A percentile compares a stretch with the other conserved stretches of the same genome.
phyloP scores from a whole-genome alignment of 139 green algal genomes.

The Closterium sp. region DNA sequence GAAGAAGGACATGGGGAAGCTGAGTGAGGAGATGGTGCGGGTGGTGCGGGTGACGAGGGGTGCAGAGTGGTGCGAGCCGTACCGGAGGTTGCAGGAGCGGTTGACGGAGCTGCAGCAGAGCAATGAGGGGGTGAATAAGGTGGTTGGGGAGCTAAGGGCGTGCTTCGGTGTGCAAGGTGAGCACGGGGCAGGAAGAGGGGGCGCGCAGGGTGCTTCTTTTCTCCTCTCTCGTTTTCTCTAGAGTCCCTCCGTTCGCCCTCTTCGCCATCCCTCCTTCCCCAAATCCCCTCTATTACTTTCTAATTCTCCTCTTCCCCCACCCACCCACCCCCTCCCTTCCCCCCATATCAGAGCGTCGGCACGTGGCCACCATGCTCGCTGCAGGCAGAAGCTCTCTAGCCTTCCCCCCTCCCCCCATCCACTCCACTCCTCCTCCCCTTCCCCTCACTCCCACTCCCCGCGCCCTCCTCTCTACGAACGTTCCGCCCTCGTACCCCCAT shows the following conservation, averaged over 20 bases:
- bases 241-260: not conserved
- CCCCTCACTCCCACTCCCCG: not conserved
- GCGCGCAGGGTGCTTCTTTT: not conserved
- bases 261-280: not conserved
- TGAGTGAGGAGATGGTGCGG: not conserved
- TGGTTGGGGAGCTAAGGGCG: not conserved
- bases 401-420: not conserved
- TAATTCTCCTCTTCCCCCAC: too few relatives aligned
- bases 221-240: too few relatives aligned
- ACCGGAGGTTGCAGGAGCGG: not conserved
- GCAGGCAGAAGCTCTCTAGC: not conserved
- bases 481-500: not conserved
- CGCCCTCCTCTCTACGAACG: not conserved
- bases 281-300: too few relatives aligned
- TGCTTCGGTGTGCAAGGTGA: slow-evolving; percentile 3
- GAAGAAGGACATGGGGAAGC: slow-evolving; percentile 12
- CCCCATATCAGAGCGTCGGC: too few relatives aligned
- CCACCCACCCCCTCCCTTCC: too few relatives aligned
- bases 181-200: not conserved
- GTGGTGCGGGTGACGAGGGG: not conserved
- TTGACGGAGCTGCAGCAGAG: not conserved
- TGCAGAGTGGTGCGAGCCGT: not conserved
- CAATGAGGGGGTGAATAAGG: slow-evolving; percentile 7
- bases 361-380: not conserved
- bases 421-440: not conserved